A percentile compares a stretch with the other conserved stretches of the same genome.
Conservation (phyloP, 192 early-diverging fungal genomes). For the Backusella sp. region DNA sequence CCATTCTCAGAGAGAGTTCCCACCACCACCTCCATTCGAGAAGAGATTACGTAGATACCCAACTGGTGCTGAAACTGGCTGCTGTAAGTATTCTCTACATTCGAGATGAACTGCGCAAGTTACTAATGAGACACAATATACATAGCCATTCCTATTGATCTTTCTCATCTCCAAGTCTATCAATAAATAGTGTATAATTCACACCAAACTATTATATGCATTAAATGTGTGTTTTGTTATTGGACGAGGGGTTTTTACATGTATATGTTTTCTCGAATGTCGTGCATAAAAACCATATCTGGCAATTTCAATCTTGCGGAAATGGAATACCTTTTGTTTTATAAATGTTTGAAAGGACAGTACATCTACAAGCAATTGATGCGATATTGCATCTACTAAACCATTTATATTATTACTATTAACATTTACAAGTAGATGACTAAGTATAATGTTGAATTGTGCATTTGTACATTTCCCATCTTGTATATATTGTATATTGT, state of each 20-base stretch:
- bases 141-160: constrained; percentile 28
- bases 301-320: background rate
- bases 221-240: too few species aligned
- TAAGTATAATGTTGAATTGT: too few species aligned
- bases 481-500: too few species aligned
- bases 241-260: too few species aligned
- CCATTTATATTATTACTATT: background rate
- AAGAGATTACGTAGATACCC: constrained; percentile 32
- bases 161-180: constrained; percentile 16
- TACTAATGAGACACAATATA: background rate
- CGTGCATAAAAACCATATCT: constrained; percentile 1
- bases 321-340: background rate
- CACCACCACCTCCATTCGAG: constrained; percentile 35
- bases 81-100: constrained; percentile 27
- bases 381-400: too few species aligned
- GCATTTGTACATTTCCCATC: too few species aligned
- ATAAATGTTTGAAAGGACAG: too few species aligned
- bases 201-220: too few species aligned
- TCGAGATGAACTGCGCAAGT: background rate
- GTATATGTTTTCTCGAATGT: background rate
- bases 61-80: constrained; percentile 35
- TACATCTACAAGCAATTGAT: too few species aligned
- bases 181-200: background rate
- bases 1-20: constrained; percentile 37
- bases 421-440: too few species aligned